These are phyloP conservation scores for Talaromyces piceae DNA, from an alignment of 2,329 filamentous ascomycete genomes.

Conservation along the genomic window DNA sequence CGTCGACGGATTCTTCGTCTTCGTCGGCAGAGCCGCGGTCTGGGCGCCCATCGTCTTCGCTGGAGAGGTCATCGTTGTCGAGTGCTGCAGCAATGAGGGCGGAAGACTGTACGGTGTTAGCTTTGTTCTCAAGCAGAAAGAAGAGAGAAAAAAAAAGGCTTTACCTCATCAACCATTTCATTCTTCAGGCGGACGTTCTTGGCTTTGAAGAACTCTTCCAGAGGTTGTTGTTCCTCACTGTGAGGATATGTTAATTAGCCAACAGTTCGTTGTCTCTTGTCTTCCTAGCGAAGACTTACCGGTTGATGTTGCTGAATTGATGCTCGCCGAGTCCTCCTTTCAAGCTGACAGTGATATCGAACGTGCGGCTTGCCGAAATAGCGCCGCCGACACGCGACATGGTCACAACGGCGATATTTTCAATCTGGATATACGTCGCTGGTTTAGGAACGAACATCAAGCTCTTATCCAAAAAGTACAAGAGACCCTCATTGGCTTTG, in stretches of 20 bases:
- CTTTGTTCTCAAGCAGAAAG: conserved; percentile 6
- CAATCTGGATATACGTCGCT: conserved; percentile 92
- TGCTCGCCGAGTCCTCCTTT: conserved; percentile 82
- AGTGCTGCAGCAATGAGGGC: conserved; percentile 70
- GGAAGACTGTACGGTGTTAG: conserved; percentile 38
- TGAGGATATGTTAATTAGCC: background rate
- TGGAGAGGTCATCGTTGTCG: conserved; percentile 76
- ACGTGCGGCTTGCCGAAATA: conserved; percentile 87
- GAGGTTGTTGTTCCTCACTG: conserved; percentile 80
- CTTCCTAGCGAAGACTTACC: conserved; percentile 41
- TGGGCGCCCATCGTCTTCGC: conserved; percentile 68
- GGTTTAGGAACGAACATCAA: conserved; percentile 99
- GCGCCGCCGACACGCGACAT: conserved; percentile 94
- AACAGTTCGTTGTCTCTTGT: background rate
- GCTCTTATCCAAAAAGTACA: conserved; percentile 95
- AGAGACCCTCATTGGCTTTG: conserved; percentile 95
- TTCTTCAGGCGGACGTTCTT: conserved; percentile 97
- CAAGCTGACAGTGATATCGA: conserved; percentile 89
- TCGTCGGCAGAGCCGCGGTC: conserved; percentile 91
- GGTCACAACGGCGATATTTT: conserved; percentile 83
- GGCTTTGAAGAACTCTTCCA: conserved; percentile 96
- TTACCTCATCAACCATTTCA: conserved; percentile 93
- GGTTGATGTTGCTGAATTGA: conserved; percentile 98
- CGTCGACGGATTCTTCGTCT: conserved; percentile 89
- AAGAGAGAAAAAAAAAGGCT: conserved; percentile 32